A percentile compares a stretch with the other conserved stretches of the same genome.
Evolutionary conservation across 2,329 filamentous ascomycete genomes (phyloP).

Genomic region (Fonsecaea multimorphosa): DNA sequence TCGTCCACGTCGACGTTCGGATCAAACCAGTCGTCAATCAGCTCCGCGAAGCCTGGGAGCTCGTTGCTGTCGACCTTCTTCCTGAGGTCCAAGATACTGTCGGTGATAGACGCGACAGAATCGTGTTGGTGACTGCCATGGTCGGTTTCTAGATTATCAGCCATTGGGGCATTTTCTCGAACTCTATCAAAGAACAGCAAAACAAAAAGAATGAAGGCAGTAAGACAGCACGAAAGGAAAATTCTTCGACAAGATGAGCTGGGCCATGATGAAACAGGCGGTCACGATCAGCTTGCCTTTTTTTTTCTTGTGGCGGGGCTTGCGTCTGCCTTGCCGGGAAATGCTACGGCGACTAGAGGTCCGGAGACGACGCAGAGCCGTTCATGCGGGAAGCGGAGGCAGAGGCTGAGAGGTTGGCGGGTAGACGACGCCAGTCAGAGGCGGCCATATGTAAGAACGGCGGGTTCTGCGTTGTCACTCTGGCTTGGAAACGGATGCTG

Average conservation of each 20-base stretch:
- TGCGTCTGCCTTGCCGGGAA: conserved; percentile 2
- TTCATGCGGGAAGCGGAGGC: neutral
- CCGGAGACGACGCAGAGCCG: conserved; percentile 14
- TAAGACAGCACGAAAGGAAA: conserved; percentile 8
- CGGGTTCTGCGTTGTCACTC: conserved; percentile 29
- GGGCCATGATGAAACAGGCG: conserved; percentile 17
- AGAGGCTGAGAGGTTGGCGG: neutral
- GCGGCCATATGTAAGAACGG: conserved; percentile 13
- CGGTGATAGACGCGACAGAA: conserved; percentile 31
- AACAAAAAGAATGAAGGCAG: neutral
- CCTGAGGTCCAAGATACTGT: conserved; percentile 32
- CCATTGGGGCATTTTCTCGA: conserved; percentile 21
- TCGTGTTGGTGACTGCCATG: conserved; percentile 30
- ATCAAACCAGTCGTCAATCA: conserved; percentile 35
- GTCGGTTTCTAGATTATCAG: conserved; percentile 21
- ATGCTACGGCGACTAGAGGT: conserved; percentile 10
- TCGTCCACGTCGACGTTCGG: conserved; percentile 29
- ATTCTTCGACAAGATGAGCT: neutral
- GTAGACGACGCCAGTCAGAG: conserved; percentile 23
- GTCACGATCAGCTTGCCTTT: conserved; percentile 21
- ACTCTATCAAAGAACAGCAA: conserved; percentile 7
- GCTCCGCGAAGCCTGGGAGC: conserved; percentile 27
- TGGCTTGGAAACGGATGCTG: conserved; percentile 11
- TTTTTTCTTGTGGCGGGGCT: neutral
- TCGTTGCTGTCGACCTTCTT: conserved; percentile 28